Conservation (phyloP, 148 eudicot genomes). For the Bassia scoparia region DNA sequence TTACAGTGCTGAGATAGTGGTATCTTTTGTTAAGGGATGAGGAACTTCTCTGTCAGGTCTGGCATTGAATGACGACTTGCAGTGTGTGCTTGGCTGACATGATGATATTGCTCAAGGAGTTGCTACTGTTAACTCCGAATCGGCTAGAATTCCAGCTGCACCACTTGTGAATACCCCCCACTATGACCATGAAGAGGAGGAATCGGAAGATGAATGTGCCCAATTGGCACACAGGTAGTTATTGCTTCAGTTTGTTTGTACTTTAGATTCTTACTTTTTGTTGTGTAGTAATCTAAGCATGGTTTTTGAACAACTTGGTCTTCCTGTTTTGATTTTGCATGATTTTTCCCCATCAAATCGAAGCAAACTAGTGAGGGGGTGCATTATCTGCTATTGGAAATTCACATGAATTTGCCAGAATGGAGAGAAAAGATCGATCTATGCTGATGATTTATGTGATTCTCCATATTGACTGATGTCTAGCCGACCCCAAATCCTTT, state of each 20-base stretch:
- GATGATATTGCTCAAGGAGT: conserved; percentile 76
- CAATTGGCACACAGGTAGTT: conserved; percentile 75
- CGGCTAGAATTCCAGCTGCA: conserved; percentile 39
- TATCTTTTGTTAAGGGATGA: conserved; percentile 56
- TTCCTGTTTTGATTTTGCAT: not conserved
- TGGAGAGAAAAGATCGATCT: too few species aligned
- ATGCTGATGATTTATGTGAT: too few species aligned
- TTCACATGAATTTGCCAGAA: not conserved
- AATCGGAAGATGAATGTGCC: conserved; percentile 81
- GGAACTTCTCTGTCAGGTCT: conserved; percentile 68
- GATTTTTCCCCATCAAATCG: not conserved
- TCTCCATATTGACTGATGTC: too few species aligned
- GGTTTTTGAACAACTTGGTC: not conserved
- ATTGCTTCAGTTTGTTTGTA: conserved; percentile 9
- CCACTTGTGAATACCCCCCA: conserved; percentile 61
- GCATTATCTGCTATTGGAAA: not conserved
- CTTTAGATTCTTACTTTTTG: not conserved
- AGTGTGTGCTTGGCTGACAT: conserved; percentile 68
- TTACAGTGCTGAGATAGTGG: conserved; percentile 1
- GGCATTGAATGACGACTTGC: conserved; percentile 82
- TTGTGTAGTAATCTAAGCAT: not conserved
- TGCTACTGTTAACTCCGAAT: conserved; percentile 28
- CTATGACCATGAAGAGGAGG: conserved; percentile 86
- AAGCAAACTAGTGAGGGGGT: not conserved
- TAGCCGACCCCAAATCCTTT: too few species aligned